phyloP scores from a whole-genome alignment of 2,329 filamentous ascomycete genomes.

The Apiospora saccharicola region DNA sequence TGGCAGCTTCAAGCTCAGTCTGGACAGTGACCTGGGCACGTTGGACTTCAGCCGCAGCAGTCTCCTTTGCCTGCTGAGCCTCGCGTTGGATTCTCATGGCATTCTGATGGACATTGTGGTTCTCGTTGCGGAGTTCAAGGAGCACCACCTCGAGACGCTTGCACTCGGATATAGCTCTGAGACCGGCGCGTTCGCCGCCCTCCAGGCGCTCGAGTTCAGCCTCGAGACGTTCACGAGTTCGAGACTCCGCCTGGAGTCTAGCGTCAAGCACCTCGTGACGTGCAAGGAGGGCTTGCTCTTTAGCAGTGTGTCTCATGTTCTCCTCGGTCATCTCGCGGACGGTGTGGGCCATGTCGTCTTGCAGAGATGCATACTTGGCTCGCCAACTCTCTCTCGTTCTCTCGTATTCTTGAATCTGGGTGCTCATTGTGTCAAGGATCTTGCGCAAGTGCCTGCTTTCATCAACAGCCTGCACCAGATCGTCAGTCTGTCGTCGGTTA shows the following conservation, averaged over 20 bases:
- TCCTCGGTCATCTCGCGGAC: constrained; percentile 84
- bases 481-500: constrained; percentile 56
- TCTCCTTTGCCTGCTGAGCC: constrained; percentile 83
- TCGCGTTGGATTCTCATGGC: constrained; percentile 79
- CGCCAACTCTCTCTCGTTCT: constrained; percentile 85
- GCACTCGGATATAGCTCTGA: constrained; percentile 68
- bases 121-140: constrained; percentile 68
- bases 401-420: constrained; percentile 86
- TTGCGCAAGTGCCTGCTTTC: constrained; percentile 78
- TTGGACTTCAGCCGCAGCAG: constrained; percentile 80
- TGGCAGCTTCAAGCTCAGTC: constrained; percentile 81
- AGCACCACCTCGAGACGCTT: constrained; percentile 65
- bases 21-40: constrained; percentile 81
- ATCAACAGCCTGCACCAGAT: constrained; percentile 56
- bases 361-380: constrained; percentile 82
- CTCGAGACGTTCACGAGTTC: constrained; percentile 72
- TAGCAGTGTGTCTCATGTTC: constrained; percentile 78
- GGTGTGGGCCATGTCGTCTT: constrained; percentile 84
- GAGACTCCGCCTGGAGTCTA: constrained; percentile 76
- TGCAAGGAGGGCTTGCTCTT: constrained; percentile 80
- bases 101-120: constrained; percentile 74
- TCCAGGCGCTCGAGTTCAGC: constrained; percentile 72
- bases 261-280: constrained; percentile 82
- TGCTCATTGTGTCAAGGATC: constrained; percentile 75
- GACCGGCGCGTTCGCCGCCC: constrained; percentile 68